Percentiles rank a stretch among this genome's conserved stretches.
Evolutionary conservation across 2,329 filamentous ascomycete genomes (phyloP).

Genomic region (Trichoderma citrinoviride): DNA sequence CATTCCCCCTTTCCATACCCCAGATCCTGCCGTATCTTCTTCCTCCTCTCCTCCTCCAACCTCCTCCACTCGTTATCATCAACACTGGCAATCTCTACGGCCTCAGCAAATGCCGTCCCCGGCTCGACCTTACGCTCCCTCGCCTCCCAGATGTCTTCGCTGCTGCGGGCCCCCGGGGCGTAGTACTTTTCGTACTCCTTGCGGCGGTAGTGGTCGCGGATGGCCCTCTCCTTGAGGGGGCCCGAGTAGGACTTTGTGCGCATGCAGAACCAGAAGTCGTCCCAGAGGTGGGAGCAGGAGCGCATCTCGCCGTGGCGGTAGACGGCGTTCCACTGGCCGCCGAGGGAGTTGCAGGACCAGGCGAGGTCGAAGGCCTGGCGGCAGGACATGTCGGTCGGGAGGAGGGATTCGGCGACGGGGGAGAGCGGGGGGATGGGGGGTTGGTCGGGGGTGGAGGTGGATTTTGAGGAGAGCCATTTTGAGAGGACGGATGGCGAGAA

Average conservation of each 20-base stretch:
- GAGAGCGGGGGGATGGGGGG: constrained; percentile 35
- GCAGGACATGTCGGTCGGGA: constrained; percentile 84
- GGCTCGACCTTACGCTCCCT: constrained; percentile 60
- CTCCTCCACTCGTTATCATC: constrained; percentile 45
- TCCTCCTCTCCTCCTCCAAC: constrained; percentile 36
- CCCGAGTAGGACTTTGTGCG: constrained; percentile 64
- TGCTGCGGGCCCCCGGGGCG: constrained; percentile 62
- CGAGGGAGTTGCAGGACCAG: constrained; percentile 89
- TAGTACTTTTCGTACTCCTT: constrained; percentile 68
- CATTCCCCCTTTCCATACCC: constrained; percentile 29
- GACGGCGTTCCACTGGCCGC: constrained; percentile 86
- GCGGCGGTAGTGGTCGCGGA: constrained; percentile 66
- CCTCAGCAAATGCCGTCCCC: constrained; percentile 45
- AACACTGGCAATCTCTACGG: constrained; percentile 39
- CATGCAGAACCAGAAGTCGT: constrained; percentile 98
- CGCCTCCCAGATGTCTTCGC: constrained; percentile 86
- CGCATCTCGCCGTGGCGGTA: constrained; percentile 81
- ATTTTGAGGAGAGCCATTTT: constrained; percentile 36
- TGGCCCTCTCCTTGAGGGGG: constrained; percentile 56
- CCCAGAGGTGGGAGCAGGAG: constrained; percentile 80
- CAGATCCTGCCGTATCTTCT: constrained; percentile 36
- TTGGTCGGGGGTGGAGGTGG: constrained; percentile 22
- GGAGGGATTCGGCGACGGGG: constrained; percentile 63
- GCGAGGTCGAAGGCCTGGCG: constrained; percentile 86
- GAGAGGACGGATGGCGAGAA: constrained; percentile 23